Evolutionary conservation across 768 basidiomycete species (phyloP), one percentile per base, ranked within the genome.

Genomic region (Boletus sp.): DNA sequence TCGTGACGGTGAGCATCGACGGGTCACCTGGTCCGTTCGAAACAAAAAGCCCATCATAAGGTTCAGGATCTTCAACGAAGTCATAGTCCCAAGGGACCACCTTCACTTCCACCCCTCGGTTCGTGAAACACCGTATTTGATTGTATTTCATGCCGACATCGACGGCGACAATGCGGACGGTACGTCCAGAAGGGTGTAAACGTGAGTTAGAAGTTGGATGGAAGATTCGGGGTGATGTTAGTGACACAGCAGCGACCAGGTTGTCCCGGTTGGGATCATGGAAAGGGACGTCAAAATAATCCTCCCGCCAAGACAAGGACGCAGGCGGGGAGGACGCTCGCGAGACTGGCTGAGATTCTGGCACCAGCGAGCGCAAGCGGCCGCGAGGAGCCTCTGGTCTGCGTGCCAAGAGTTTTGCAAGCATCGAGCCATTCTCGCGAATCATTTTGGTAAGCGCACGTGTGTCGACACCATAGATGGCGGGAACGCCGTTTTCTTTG

Each of bases 121-220:
- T 79, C 42, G 83, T 85, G 76, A 99, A 98, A 78, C 97, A 99
- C 35, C 97, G 84, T 64, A 98, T 94, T 74, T 99, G 97, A 74
- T 98, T 98, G 78, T 91, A 97, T 75, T 99, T 99, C 92, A 98
- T 98, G n/a, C 97, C 97, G 50, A 98, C 96, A 71, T 99, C 97
- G 56, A 98, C 76, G 6, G 93, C 94, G 15, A 99, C 68, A 30
- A 99, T 83, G 58, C 97, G 89, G 32, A 98, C 70, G 1, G 84
- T 75, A 49, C 94, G 84, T 32, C 90, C 92, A 1, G 84, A 86
- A 3, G 92, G 89, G 68, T 97, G 92, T 35, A 83, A 70, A 52
- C 77, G 82, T 24, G 84, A 78, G n/a, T 68, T 68, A 37, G 71
- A 71, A 9, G 79, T 79, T 18, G 90, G 85, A 63, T 79, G 77